A percentile compares a stretch with the other conserved stretches of the same genome.
Conservation (phyloP, 2,329 filamentous ascomycete genomes). For the Fusarium sp. region DNA sequence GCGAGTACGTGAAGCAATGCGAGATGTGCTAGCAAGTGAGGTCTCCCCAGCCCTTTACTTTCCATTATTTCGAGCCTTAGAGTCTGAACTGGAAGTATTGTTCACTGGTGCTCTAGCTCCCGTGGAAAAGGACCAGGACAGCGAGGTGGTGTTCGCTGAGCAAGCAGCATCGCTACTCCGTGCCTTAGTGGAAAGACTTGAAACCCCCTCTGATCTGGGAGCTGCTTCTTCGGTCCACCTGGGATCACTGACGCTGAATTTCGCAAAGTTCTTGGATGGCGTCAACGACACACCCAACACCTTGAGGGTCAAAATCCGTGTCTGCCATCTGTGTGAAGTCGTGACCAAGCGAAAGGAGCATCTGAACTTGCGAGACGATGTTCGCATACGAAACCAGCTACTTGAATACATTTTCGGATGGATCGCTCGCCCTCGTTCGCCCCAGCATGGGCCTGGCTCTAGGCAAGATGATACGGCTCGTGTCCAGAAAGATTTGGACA, state of each 20-base stretch:
- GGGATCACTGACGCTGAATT: slow-evolving; percentile 71
- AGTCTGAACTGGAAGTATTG: slow-evolving; percentile 72
- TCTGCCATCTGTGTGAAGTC: slow-evolving; percentile 74
- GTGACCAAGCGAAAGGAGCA: slow-evolving; percentile 76
- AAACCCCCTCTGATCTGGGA: slow-evolving; percentile 71
- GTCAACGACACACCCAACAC: slow-evolving; percentile 66
- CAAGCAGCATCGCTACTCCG: slow-evolving; percentile 74
- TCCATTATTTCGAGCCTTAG: slow-evolving; percentile 72
- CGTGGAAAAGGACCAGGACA: slow-evolving; percentile 65
- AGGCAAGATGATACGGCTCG: slow-evolving; percentile 68
- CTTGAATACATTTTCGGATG: slow-evolving; percentile 76
- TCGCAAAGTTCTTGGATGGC: slow-evolving; percentile 74
- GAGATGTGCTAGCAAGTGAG: slow-evolving; percentile 74
- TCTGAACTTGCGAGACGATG: slow-evolving; percentile 75
- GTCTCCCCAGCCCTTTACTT: slow-evolving; percentile 71
- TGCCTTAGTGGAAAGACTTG: slow-evolving; percentile 72
- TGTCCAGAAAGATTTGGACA: slow-evolving; percentile 74
- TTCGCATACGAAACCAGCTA: slow-evolving; percentile 75
- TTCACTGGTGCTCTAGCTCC: slow-evolving; percentile 68
- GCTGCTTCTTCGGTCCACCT: slow-evolving; percentile 73
- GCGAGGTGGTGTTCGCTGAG: slow-evolving; percentile 74
- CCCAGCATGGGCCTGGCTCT: slow-evolving; percentile 54
- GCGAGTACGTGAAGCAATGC: slow-evolving; percentile 73
- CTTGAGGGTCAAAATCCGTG: slow-evolving; percentile 74
- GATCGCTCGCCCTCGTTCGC: slow-evolving; percentile 72